A percentile compares a stretch with the other conserved stretches of the same genome.
Conservation (phyloP, 1,139 yeast genomes). For the Suhomyces anneliseae region DNA sequence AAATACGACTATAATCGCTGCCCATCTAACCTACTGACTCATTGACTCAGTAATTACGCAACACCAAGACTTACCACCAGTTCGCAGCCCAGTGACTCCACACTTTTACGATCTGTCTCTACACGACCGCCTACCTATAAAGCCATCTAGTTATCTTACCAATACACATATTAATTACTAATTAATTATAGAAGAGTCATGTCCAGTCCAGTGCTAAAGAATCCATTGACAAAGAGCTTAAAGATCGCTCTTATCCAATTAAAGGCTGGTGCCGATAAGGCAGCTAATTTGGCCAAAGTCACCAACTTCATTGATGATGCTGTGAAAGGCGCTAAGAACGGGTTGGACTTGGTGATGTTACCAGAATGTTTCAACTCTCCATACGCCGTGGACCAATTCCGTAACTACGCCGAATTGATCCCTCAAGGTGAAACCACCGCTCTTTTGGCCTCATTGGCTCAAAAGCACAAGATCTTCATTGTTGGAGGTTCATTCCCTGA, state of each 20-base stretch:
- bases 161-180: background rate
- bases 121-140: background rate
- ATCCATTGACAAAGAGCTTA: conserved; percentile 31
- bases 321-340: conserved; percentile 45
- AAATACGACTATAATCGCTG: too few relatives aligned
- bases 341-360: conserved; percentile 62
- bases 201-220: conserved; percentile 27
- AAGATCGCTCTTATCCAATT: conserved; percentile 79
- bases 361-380: conserved; percentile 98
- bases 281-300: conserved; percentile 57
- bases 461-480: conserved; percentile 56
- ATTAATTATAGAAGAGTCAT: conserved; percentile 1
- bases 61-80: too few relatives aligned
- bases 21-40: too few relatives aligned
- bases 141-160: background rate
- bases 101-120: background rate
- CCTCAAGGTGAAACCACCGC: conserved; percentile 71
- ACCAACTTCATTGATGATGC: conserved; percentile 52
- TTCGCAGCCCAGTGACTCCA: background rate
- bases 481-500: conserved; percentile 96
- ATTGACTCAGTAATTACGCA: too few relatives aligned
- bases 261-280: conserved; percentile 67
- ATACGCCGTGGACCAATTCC: conserved; percentile 82
- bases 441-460: conserved; percentile 64
- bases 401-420: conserved; percentile 75